Evolutionary conservation across 768 basidiomycete species (phyloP).

Genomic region (Tubosaeta brunneosetosa): DNA sequence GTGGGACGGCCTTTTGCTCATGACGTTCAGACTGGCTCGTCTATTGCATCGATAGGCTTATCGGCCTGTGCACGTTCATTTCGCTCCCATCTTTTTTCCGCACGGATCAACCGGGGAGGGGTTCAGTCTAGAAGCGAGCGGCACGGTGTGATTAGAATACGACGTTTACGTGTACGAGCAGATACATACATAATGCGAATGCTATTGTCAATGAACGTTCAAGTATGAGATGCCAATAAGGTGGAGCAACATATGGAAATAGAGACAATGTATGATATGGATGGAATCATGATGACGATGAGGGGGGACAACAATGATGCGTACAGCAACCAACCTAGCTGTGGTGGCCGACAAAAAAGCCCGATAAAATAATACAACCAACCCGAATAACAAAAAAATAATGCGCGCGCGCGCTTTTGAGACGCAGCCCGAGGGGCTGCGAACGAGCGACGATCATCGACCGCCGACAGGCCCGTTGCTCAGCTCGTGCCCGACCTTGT

Average conservation of each 20-base stretch:
- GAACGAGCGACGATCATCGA: slow-evolving; percentile 12
- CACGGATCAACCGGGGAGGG: neutral
- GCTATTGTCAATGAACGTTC: too few species aligned
- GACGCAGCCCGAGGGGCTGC: neutral
- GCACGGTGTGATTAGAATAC: neutral
- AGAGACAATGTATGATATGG: neutral
- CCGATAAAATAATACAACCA: slow-evolving; percentile 4
- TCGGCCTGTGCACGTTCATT: neutral
- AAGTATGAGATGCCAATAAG: neutral
- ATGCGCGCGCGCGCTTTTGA: slow-evolving; percentile 10
- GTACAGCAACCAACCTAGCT: neutral
- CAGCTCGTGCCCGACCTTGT: slow-evolving; percentile 71
- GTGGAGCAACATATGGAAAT: neutral
- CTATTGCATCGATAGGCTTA: neutral
- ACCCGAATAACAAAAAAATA: neutral
- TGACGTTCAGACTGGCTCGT: neutral
- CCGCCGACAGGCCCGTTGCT: slow-evolving; percentile 56
- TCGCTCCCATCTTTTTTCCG: neutral
- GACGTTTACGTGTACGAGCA: neutral
- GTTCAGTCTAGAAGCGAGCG: neutral
- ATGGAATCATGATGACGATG: neutral
- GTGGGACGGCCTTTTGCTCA: neutral
- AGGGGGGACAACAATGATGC: neutral
- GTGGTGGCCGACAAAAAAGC: neutral
- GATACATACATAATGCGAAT: too few species aligned